Conservation (phyloP, 768 basidiomycete species). For the Boletales sp. region DNA sequence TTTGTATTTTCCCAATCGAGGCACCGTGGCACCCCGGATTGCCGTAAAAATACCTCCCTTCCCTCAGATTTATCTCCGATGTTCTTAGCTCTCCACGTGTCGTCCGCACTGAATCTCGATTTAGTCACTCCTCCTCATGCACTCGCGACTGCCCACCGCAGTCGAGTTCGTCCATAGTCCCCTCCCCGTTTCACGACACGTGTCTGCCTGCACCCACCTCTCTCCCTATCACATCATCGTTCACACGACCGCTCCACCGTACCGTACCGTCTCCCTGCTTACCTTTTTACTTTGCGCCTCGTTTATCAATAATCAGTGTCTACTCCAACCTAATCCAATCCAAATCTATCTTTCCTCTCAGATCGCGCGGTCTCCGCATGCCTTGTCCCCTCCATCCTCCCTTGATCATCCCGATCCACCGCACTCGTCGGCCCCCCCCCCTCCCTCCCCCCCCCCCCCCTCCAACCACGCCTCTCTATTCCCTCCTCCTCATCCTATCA, state of each 20-base stretch:
- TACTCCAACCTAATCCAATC: constrained; percentile 22
- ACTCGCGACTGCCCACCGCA: constrained; percentile 12
- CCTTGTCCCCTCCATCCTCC: not conserved
- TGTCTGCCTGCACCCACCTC: constrained; percentile 15
- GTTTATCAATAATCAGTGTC: constrained; percentile 5
- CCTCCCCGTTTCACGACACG: constrained; percentile 8
- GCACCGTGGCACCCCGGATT: constrained; percentile 29
- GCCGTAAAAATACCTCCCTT: constrained; percentile 17
- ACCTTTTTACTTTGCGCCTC: too few species aligned
- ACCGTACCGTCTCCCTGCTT: constrained; percentile 1
- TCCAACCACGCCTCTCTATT: not conserved
- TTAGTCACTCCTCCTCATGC: constrained; percentile 12
- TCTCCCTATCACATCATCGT: constrained; percentile 13
- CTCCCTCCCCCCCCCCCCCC: too few species aligned
- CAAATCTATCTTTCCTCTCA: constrained; percentile 16
- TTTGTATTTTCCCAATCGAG: constrained; percentile 19
- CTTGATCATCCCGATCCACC: constrained; percentile 19
- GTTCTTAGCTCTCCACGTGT: constrained; percentile 18
- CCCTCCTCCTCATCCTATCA: not conserved
- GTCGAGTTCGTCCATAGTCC: constrained; percentile 12
- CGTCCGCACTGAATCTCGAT: constrained; percentile 22
- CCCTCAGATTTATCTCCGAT: constrained; percentile 28
- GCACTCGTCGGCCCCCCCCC: constrained; percentile 9
- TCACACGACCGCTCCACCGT: constrained; percentile 13
- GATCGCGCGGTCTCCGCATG: constrained; percentile 24